These are phyloP conservation scores for Agrocybe pediades DNA, from an alignment of 768 basidiomycete species.

Conservation along the genomic window DNA sequence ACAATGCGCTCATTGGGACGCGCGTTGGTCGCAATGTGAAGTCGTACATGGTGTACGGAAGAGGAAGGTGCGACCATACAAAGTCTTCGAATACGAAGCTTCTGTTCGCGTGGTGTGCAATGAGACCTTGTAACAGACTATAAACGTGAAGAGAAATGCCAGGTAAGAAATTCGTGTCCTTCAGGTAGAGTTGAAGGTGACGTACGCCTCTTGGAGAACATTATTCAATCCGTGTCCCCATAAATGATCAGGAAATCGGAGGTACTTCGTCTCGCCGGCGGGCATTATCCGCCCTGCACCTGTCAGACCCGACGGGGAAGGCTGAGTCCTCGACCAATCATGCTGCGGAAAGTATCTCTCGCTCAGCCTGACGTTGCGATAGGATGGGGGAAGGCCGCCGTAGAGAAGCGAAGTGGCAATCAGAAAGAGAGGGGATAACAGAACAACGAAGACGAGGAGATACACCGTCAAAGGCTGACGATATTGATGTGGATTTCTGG, in stretches of 20 bases:
- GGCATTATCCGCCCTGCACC: not conserved
- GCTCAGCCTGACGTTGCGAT: not conserved
- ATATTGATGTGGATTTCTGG: too few relatives aligned
- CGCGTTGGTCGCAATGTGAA: slow-evolving; percentile 50
- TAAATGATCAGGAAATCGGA: not conserved
- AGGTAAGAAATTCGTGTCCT: slow-evolving; percentile 43
- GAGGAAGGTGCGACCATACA: slow-evolving; percentile 55
- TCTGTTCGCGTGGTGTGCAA: slow-evolving; percentile 47
- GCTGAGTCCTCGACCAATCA: not conserved
- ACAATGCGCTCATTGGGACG: slow-evolving; percentile 60
- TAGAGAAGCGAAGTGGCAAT: too few relatives aligned
- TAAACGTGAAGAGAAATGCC: slow-evolving; percentile 33
- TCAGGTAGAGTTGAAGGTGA: not conserved
- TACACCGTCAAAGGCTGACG: too few relatives aligned
- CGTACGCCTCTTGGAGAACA: not conserved
- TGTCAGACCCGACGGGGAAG: not conserved
- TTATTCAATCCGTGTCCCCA: not conserved
- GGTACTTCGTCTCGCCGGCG: not conserved
- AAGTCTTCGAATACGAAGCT: slow-evolving; percentile 68
- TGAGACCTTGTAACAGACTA: slow-evolving; percentile 3
- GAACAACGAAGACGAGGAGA: too few relatives aligned
- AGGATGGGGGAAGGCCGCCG: not conserved
- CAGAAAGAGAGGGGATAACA: too few relatives aligned
- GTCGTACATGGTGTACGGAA: slow-evolving; percentile 57
- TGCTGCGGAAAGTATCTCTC: not conserved